Conservation (phyloP, 768 basidiomycete species). For the Leccinum rimulosum region DNA sequence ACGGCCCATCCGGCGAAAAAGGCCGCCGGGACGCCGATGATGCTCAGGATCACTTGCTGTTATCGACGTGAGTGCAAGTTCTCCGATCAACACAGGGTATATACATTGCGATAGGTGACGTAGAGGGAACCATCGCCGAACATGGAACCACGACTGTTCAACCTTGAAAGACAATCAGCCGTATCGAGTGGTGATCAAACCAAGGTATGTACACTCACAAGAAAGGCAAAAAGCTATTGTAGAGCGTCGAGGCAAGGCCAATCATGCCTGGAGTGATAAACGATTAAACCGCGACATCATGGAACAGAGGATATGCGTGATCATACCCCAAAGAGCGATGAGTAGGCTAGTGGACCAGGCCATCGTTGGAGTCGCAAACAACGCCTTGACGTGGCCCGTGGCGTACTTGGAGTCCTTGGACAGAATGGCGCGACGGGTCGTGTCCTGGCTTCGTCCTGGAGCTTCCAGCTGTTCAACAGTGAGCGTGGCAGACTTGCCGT, state of each 20-base stretch:
- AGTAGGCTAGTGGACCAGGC: constrained; percentile 65
- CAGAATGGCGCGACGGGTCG: constrained; percentile 21
- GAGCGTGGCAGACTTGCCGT: constrained; percentile 41
- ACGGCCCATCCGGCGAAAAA: constrained; percentile 71
- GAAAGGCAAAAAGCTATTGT: constrained; percentile 52
- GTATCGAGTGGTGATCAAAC: background rate
- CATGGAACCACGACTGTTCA: constrained; percentile 58
- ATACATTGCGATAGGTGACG: constrained; percentile 70
- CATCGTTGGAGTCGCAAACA: constrained; percentile 63
- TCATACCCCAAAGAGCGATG: constrained; percentile 46
- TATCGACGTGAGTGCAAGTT: constrained; percentile 23
- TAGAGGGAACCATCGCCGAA: constrained; percentile 71
- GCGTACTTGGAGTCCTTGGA: constrained; percentile 44
- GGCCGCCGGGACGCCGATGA: constrained; percentile 68
- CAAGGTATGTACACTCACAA: constrained; percentile 35
- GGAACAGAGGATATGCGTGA: background rate
- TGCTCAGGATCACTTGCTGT: constrained; percentile 62
- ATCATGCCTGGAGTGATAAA: constrained; percentile 50
- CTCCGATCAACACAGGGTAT: background rate
- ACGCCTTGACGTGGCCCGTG: constrained; percentile 47
- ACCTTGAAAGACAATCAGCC: constrained; percentile 33
- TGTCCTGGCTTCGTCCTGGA: constrained; percentile 22
- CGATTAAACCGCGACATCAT: background rate
- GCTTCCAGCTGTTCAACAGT: constrained; percentile 44
- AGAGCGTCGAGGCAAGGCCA: constrained; percentile 71